Evolutionary conservation across 2,329 filamentous ascomycete species (phyloP), one percentile per base, ranked within the genome.

Genomic region (Zarea fungicola): DNA sequence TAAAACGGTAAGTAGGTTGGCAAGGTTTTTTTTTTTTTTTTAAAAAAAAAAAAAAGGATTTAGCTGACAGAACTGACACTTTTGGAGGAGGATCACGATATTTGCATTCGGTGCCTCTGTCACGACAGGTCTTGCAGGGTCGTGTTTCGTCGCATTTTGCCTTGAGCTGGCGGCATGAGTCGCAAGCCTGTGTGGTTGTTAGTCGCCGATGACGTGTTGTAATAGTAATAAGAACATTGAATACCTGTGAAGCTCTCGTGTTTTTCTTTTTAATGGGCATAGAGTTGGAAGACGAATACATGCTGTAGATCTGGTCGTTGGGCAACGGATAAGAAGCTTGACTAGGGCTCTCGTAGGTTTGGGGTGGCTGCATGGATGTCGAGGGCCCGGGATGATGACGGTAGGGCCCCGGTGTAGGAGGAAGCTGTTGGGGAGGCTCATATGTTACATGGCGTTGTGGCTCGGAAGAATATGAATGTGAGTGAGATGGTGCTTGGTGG

Each of bases 61-160:
- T 7, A 11, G 19, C 14, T 21, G 2, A 10, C 28, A 31, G 44
- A 32, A 73, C 85, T 65, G 76, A 95, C 88, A 95, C 92, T 62
- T 95, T 93, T 14, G 89, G 89, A 19, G 89, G 87, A 6, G 93
- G 86, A 61, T 96, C 91, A 56, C 91, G 84, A 66, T 96, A 97
- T 65, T 88, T 84, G 71, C 89, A 99, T 46, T 83, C 77, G 26
- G 89, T 77, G 56, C 80, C 84, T 63, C 95, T 95, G 57, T 97
- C 91, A 59, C 85, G 86, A 65, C 93, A 99, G 59, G 85, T 89
- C 62, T 89, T 92, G 59, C 87, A 85, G 2, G 87, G 90, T 56
- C 86, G 83, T 10, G 84, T 83, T 71, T 96, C 90, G 59, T 95
- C 89, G 64, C 90, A 96, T 68, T 95, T 95, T 13, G 89, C 89